Conservation (phyloP, 148 eudicot genomes). For the Bassia scoparia region DNA sequence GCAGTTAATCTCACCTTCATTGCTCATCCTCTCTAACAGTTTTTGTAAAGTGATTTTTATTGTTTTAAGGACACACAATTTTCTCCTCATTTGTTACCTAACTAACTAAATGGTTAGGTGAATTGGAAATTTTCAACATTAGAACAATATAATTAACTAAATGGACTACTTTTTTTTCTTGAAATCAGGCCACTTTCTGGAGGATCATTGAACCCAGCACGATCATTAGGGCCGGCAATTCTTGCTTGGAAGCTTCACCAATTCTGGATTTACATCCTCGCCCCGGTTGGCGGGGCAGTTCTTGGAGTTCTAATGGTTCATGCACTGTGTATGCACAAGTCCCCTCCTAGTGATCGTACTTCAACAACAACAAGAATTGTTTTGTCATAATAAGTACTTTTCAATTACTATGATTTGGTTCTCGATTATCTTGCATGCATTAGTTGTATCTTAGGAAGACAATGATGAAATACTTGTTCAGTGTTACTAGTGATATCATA, state of each 20-base stretch:
- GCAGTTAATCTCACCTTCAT: no score
- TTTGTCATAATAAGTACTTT: slow-evolving; percentile 6
- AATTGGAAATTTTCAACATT: not conserved
- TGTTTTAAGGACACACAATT: not conserved
- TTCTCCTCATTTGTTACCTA: not conserved
- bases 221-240: slow-evolving; percentile 81
- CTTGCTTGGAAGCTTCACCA: slow-evolving; percentile 57
- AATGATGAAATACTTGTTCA: no score
- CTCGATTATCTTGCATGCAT: no score
- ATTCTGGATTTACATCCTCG: slow-evolving; percentile 67
- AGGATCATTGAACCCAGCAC: slow-evolving; percentile 87
- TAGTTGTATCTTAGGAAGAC: no score
- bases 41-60: no score
- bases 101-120: not conserved
- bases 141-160: no score
- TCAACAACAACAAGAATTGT: slow-evolving; percentile 10
- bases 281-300: slow-evolving; percentile 62
- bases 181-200: slow-evolving; percentile 91
- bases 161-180: no score
- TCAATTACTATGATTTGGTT: not conserved
- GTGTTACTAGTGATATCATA: no score
- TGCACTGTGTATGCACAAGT: slow-evolving; percentile 39
- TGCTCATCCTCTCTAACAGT: no score
- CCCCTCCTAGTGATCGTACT: slow-evolving; percentile 7
- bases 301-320: slow-evolving; percentile 52